Conservation (phyloP, 2,329 filamentous ascomycete species). For the Fusarium avenaceum region DNA sequence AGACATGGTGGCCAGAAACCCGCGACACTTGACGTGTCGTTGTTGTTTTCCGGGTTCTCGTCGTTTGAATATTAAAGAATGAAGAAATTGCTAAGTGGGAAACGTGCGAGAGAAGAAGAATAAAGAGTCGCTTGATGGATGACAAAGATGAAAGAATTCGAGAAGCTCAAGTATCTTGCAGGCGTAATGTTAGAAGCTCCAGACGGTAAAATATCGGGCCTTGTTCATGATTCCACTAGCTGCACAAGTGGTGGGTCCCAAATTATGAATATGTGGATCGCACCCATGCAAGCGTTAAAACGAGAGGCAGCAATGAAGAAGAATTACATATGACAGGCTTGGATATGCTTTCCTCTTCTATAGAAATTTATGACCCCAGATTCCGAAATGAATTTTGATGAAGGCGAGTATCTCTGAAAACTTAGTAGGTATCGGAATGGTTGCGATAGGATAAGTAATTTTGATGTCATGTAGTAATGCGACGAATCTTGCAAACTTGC, state of each 20-base stretch:
- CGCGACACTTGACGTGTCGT: slow-evolving; percentile 42
- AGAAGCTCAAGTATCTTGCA: slow-evolving; percentile 24
- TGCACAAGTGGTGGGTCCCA: slow-evolving; percentile 20
- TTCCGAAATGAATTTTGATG: too few species aligned
- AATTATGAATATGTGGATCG: slow-evolving; percentile 9
- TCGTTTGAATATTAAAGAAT: slow-evolving; percentile 14
- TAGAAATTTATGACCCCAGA: too few species aligned
- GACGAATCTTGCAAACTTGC: too few species aligned
- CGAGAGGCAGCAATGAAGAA: too few species aligned
- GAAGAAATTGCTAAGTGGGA: slow-evolving; percentile 14
- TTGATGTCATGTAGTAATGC: too few species aligned
- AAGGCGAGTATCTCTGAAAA: too few species aligned
- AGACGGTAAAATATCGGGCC: slow-evolving; percentile 41
- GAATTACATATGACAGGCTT: too few species aligned
- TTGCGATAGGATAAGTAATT: too few species aligned
- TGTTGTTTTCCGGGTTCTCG: neutral
- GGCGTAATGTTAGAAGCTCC: slow-evolving; percentile 33
- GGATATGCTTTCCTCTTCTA: too few species aligned
- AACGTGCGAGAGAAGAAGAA: slow-evolving; percentile 15
- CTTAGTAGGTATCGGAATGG: too few species aligned
- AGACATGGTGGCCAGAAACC: slow-evolving; percentile 56
- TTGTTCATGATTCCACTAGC: slow-evolving; percentile 18
- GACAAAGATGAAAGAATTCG: slow-evolving; percentile 39
- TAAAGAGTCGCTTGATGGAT: slow-evolving; percentile 34
- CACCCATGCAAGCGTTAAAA: neutral